These are phyloP conservation scores for Pilasporangium apinafurcum DNA, from an alignment of 352 stramenopile genomes.

Conservation along the genomic window DNA sequence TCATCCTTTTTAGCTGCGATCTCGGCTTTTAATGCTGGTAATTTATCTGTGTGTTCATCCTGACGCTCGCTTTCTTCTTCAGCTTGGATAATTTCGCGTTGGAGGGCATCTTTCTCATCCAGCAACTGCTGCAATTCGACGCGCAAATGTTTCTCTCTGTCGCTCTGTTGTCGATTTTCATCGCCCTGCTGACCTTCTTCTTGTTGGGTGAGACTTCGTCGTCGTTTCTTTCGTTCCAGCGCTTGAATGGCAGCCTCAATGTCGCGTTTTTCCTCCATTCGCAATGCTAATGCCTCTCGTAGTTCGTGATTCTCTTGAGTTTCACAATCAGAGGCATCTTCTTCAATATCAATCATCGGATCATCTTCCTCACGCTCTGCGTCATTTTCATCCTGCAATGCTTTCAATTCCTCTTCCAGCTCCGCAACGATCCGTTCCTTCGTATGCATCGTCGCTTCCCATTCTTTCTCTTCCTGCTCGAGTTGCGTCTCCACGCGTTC, in stretches of 20 bases:
- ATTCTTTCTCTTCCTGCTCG: conserved; percentile 44
- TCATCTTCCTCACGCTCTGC: conserved; percentile 9
- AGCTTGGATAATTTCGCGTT: conserved; percentile 35
- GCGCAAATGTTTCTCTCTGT: conserved; percentile 12
- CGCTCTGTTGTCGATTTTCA: not conserved
- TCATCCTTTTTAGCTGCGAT: conserved; percentile 18
- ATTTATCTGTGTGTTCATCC: conserved; percentile 25
- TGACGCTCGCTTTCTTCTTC: conserved; percentile 31
- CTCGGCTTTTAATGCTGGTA: conserved; percentile 27
- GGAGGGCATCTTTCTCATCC: conserved; percentile 32
- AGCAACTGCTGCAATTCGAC: conserved; percentile 27
- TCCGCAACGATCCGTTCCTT: conserved; percentile 36
- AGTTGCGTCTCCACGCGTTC: conserved; percentile 52
- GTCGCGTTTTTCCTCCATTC: conserved; percentile 52
- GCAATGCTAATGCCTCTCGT: conserved; percentile 35
- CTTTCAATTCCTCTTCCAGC: conserved; percentile 44
- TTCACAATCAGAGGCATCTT: not conserved
- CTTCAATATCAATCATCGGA: not conserved
- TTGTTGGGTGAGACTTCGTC: conserved; percentile 3
- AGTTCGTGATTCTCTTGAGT: conserved; percentile 21
- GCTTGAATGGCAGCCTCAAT: conserved; percentile 50
- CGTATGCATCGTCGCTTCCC: conserved; percentile 53
- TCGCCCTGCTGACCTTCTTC: conserved; percentile 1
- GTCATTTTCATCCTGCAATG: conserved; percentile 25
- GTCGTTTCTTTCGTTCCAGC: conserved; percentile 31